Evolutionary conservation across 2,329 filamentous ascomycete species (phyloP), one percentile per base, ranked within the genome.

Genomic region (Aspergillus eucalypticola): DNA sequence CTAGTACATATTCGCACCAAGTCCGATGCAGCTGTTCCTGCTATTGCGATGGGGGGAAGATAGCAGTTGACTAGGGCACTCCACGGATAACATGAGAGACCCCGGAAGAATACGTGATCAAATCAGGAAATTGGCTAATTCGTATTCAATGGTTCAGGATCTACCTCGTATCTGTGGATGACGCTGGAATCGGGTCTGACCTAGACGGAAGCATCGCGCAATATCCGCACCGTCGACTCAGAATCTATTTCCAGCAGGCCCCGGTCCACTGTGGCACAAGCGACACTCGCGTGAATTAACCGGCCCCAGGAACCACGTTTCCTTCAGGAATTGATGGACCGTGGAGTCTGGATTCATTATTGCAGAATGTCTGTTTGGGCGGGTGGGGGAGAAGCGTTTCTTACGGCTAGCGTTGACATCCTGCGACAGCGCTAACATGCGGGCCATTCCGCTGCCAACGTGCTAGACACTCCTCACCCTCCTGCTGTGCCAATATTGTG

Each of bases 91-190:
- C 25, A 50, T 50, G 25, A 29, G 8, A n/a, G 25, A 11, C 27
- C 53, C 39, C 21, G 13, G 19, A 8, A 44, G n/a, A 15, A 25
- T 15, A 21, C 29, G 39, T 39, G 39, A 29, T 27, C 53, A n/a
- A 55, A 55, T 55, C 53, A 46, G 53, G 39, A 44, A 46, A 35
- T 38, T 50, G 46, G 23, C n/a, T 15, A 46, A 21, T 44, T 29
- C 23, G 25, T 46, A 21, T 55, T 32, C 17, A 55, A 50, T 50
- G 46, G 46, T 19, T n/a, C 23, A 25, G 53, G 39, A 55, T 55
- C 27, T 27, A 23, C 39, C 53, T 55, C 53, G 39, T 55, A 55
- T 55, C 39, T 46, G 53, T 55, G 53, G 53, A 42, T 55, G 44
- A 46, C 53, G 39, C 53, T 32, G 53, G 25, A 39, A 8, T 53